Evolutionary conservation across 495 filamentous ascomycete genomes (phyloP).

Genomic region (Aspergillus coremiiformis): DNA sequence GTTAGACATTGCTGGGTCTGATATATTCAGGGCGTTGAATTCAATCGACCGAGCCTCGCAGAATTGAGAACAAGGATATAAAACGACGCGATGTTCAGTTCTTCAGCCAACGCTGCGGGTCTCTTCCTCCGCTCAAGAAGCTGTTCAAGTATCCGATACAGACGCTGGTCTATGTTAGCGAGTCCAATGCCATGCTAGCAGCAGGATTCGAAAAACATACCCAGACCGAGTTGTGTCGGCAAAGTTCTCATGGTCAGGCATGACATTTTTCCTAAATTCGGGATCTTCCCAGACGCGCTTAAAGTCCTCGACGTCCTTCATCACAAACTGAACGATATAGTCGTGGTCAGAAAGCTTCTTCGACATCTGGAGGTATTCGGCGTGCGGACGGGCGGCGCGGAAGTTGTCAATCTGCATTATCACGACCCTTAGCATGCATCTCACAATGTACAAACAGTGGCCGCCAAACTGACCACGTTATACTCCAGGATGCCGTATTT

Average conservation of each 20-base stretch:
- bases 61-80: neutral
- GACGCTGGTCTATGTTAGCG: neutral
- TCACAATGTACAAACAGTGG: too few species aligned
- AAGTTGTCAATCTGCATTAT: conserved; percentile 8
- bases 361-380: conserved; percentile 8
- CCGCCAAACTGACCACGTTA: conserved; percentile 5
- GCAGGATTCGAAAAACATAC: conserved; percentile 1
- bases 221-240: conserved; percentile 8
- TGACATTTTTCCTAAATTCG: conserved; percentile 5
- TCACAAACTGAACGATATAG: conserved; percentile 12
- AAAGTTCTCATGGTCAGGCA: conserved; percentile 11
- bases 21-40: neutral
- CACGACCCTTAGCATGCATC: neutral
- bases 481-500: conserved; percentile 11
- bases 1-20: neutral
- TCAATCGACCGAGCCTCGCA: neutral
- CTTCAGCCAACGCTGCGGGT: neutral
- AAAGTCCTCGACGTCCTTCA: conserved; percentile 6
- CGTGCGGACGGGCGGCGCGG: neutral
- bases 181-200: too few species aligned
- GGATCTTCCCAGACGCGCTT: conserved; percentile 7
- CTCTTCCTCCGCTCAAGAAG: neutral
- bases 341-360: conserved; percentile 9
- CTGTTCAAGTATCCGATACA: neutral
- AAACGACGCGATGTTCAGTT: neutral